Evolutionary conservation across 345 rosid species (phyloP).

Genomic region (Psidium friedrichsthalianum): DNA sequence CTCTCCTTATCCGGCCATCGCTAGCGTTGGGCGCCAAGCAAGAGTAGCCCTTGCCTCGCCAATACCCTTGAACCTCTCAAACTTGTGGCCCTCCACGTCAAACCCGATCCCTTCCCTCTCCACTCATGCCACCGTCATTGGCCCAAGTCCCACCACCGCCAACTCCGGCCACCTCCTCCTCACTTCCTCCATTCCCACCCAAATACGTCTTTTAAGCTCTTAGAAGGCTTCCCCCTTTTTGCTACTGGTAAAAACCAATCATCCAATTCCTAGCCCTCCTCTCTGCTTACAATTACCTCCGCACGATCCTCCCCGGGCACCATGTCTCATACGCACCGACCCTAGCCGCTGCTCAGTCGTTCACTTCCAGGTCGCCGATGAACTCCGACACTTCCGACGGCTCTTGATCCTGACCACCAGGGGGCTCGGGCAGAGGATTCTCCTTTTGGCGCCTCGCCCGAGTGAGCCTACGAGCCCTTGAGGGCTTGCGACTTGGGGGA

Average conservation of each 20-base stretch:
- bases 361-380: constrained; percentile 18
- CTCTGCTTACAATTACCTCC: constrained; percentile 12
- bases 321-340: constrained; percentile 42
- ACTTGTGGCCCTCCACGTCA: constrained; percentile 21
- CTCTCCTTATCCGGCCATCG: too few relatives aligned
- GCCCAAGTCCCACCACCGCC: constrained; percentile 41
- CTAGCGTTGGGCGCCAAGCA: too few relatives aligned
- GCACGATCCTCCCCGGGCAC: constrained; percentile 30
- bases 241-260: constrained; percentile 28
- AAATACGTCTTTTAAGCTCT: constrained; percentile 18
- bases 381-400: neutral
- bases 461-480: too few relatives aligned
- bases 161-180: constrained; percentile 29
- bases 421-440: too few relatives aligned
- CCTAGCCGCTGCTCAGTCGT: constrained; percentile 30
- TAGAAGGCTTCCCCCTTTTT: constrained; percentile 32
- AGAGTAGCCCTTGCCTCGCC: too few relatives aligned
- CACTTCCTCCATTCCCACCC: constrained; percentile 39
- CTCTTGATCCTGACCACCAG: too few relatives aligned
- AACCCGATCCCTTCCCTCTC: constrained; percentile 31
- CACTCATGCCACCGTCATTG: constrained; percentile 36
- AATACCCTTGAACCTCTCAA: constrained; percentile 24
- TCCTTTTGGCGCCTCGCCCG: too few relatives aligned
- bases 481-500: too few relatives aligned
- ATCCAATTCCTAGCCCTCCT: constrained; percentile 1